Base-by-base conservation (phyloP, 129 eudicot species). In the Helichrysum umbraculigerum region DNA sequence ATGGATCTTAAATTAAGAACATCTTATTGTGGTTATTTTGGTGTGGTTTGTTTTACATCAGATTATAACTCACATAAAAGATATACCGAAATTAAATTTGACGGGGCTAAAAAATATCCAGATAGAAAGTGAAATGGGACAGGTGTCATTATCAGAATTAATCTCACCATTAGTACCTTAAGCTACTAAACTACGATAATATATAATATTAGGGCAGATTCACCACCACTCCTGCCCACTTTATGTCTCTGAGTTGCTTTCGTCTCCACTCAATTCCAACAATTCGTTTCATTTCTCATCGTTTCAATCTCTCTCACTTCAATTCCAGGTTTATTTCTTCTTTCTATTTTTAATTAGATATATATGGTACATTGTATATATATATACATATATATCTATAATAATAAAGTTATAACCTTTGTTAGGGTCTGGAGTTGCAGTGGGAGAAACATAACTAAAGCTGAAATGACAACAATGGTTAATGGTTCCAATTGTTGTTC, bases 351-450 rank as follows among this genome's bases (percentile, higher is more conserved):
- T 11, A 8, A 11, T 9, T 42, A 42, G 0, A 32, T 19, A 4
- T 54, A 4, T 5, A 4, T 39, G 5, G 17, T 7, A 60, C 68
- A 73, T 12, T 66, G 74, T 60, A 66, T 25, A 54, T 62, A 51
- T 52, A 17, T 17, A 52, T 52, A 16, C 16, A 17, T 14, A 16
- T 8, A 56, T n/a, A 56, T 20, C 8, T 56, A 21, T 56, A 56
- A 25, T 25, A 67, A 42, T 21, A 21, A 68, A 7, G 28, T 54
- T 5, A 21, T 39, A 3, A 54, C 0, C 6, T 54, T 21, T 66
- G 59, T 76, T 51, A 83, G 92, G 86, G 82, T 85, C 83, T 69
- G 81, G 74, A 66, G 42, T 78, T 75, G 79, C 52, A 64, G 74
- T 74, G 77, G 61, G 30, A 79, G 64, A 66, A 79, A 47, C 66